Evolutionary conservation across 306 rosid genomes (phyloP).

Genomic region (Trifolium subterraneum): DNA sequence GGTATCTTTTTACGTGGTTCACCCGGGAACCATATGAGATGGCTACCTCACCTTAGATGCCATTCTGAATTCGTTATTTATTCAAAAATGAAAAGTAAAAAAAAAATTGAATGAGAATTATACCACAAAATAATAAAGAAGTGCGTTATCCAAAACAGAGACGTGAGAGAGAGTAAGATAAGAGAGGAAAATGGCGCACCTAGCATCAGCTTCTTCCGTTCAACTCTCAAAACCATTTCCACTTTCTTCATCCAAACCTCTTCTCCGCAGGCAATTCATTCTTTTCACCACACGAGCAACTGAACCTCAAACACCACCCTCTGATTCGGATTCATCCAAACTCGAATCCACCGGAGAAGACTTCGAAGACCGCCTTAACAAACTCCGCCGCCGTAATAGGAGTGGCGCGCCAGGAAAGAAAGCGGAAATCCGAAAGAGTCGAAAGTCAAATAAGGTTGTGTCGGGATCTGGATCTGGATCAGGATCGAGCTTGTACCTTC

Average conservation of each 20-base stretch:
- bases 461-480: constrained; percentile 50
- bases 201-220: constrained; percentile 52
- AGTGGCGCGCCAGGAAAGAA: constrained; percentile 82
- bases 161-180: neutral
- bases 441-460: constrained; percentile 55
- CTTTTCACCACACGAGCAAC: constrained; percentile 60
- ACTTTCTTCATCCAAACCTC: constrained; percentile 50
- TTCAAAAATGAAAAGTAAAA: no score
- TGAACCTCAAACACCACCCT: constrained; percentile 58
- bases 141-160: constrained; percentile 10
- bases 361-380: constrained; percentile 60
- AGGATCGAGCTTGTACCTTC: constrained; percentile 60
- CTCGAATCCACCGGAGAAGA: constrained; percentile 34
- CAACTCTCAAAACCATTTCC: constrained; percentile 56
- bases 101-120: neutral
- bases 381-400: constrained; percentile 66
- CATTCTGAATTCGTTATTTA: no score
- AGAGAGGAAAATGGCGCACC: constrained; percentile 57
- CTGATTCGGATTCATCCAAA: constrained; percentile 40
- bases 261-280: constrained; percentile 36
- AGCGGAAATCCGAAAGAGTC: constrained; percentile 66
- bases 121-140: constrained; percentile 7
- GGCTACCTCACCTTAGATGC: no score
- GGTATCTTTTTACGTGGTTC: no score
- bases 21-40: no score